Conservation (phyloP, 2,329 filamentous ascomycete genomes). For the Incumbomyces delicatus region DNA sequence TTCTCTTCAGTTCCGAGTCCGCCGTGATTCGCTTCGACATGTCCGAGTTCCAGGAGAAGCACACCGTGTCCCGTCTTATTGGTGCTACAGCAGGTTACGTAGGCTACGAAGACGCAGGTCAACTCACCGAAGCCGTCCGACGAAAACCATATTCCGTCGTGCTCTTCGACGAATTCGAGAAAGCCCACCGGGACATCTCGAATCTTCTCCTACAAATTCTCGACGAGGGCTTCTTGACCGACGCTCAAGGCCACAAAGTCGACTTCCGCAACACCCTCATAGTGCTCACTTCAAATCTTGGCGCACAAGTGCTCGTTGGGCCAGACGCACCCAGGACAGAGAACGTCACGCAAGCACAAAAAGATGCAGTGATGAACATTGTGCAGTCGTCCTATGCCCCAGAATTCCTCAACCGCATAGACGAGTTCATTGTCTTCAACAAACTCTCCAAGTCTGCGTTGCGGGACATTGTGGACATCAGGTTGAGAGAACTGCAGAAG, state of each 20-base stretch:
- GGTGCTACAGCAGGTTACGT: slow-evolving; percentile 91
- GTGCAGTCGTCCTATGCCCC: slow-evolving; percentile 68
- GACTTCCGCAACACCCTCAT: slow-evolving; percentile 97
- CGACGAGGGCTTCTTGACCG: slow-evolving; percentile 91
- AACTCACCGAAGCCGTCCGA: slow-evolving; percentile 88
- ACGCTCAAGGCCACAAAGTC: slow-evolving; percentile 90
- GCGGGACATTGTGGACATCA: slow-evolving; percentile 87
- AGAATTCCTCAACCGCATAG: slow-evolving; percentile 92
- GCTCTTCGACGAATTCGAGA: slow-evolving; percentile 95
- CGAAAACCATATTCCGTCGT: slow-evolving; percentile 92
- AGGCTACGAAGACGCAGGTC: slow-evolving; percentile 92
- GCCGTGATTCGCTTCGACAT: slow-evolving; percentile 94
- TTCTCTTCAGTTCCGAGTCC: slow-evolving; percentile 84
- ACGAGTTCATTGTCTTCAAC: slow-evolving; percentile 95
- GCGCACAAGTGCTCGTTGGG: slow-evolving; percentile 80
- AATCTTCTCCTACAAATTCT: slow-evolving; percentile 85
- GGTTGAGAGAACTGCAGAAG: slow-evolving; percentile 70
- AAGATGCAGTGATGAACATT: slow-evolving; percentile 77
- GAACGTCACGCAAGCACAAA: slow-evolving; percentile 63
- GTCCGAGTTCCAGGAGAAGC: slow-evolving; percentile 96
- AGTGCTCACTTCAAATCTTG: slow-evolving; percentile 89
- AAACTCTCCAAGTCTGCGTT: slow-evolving; percentile 68
- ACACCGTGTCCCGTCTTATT: slow-evolving; percentile 86
- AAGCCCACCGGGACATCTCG: slow-evolving; percentile 91
- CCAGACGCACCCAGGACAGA: slow-evolving; percentile 46